Base-by-base conservation (phyloP, 768 basidiomycete species). In the Gloeophyllum trabeum region DNA sequence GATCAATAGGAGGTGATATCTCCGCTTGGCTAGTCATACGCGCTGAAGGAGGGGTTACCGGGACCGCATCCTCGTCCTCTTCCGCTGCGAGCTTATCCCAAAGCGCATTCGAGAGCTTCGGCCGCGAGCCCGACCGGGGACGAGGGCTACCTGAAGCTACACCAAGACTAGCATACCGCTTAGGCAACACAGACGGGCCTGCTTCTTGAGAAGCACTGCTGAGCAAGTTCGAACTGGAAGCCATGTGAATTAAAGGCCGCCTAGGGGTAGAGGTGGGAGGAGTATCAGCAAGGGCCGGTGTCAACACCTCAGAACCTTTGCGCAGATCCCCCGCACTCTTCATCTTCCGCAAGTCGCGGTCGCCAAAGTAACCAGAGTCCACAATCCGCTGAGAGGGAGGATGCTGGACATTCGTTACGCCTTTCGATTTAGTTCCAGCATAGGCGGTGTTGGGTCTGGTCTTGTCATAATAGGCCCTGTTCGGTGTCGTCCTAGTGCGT, bases 301-400 rank as follows among this genome's bases (percentile, higher is more conserved):
- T 55, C 51, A 6, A 57, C 52, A 46, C 56, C 55, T 35, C 54
- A 51, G 12, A 46, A 51, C 63, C 67, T 46, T 71, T 65, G 25
- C 80, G 76, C 30, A 89, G 64, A 57, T 88, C 86, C 26, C 84
- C 86, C 18, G 86, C 86, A 57, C 86, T 88, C 63, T 86, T 88
- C 86, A 89, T 88, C 56, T 75, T 80, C 46, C 84, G 75, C 35
- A 86, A 57, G 54, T 87, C 81, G 39, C 63, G 76, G 48, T 79
- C 75, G 25, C 62, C 60, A 49, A 59, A 59, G 44, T 64, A 58
- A 40, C 65, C 62, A 4, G 63, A 52, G 35, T 75, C 71, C 39
- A 70, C 66, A 22, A 56, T 57, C 43, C 51, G 50, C 1, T 23
- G 21, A 16, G n/a, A 13, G 12, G 36, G 36, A 37, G 36, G 36